Conservation (phyloP, 2,329 filamentous ascomycete species). For the Colletotrichum nymphaeae region DNA sequence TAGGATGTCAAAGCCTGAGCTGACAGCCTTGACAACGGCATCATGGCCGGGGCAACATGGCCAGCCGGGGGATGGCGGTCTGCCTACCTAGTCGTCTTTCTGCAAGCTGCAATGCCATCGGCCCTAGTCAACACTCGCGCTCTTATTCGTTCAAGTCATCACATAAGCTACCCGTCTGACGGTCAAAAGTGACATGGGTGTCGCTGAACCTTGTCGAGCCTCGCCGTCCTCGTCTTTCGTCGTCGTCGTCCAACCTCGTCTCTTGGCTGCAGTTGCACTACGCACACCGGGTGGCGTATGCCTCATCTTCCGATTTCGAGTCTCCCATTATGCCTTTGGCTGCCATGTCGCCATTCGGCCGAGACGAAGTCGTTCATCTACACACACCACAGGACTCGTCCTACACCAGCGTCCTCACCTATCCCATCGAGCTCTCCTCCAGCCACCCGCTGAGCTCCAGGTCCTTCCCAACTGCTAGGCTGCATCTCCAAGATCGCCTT, state of each 20-base stretch:
- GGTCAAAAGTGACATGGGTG: conserved; percentile 17
- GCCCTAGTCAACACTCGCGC: not conserved
- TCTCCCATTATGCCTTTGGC: too few relatives aligned
- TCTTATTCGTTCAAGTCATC: conserved; percentile 18
- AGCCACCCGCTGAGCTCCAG: not conserved
- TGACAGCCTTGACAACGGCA: too few relatives aligned
- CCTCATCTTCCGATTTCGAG: not conserved
- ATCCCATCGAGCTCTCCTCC: not conserved
- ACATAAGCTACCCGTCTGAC: conserved; percentile 23
- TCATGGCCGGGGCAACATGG: conserved; percentile 1
- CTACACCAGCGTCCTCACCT: not conserved
- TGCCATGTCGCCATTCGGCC: conserved; percentile 6
- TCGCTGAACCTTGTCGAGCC: conserved; percentile 20
- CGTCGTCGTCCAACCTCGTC: conserved; percentile 27
- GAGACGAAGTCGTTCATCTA: not conserved
- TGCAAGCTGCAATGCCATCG: conserved; percentile 15
- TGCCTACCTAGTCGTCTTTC: conserved; percentile 6
- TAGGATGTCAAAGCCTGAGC: conserved; percentile 5
- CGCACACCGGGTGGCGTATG: conserved; percentile 12
- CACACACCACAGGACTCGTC: conserved; percentile 11
- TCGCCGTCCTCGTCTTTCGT: not conserved
- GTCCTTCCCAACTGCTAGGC: conserved; percentile 11
- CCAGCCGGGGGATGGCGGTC: conserved; percentile 11
- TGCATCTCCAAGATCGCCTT: conserved; percentile 23
- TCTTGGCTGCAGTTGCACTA: conserved; percentile 21